Conservation (phyloP, 108 stramenopile species). For the Fragilariopsis cylindrus region DNA sequence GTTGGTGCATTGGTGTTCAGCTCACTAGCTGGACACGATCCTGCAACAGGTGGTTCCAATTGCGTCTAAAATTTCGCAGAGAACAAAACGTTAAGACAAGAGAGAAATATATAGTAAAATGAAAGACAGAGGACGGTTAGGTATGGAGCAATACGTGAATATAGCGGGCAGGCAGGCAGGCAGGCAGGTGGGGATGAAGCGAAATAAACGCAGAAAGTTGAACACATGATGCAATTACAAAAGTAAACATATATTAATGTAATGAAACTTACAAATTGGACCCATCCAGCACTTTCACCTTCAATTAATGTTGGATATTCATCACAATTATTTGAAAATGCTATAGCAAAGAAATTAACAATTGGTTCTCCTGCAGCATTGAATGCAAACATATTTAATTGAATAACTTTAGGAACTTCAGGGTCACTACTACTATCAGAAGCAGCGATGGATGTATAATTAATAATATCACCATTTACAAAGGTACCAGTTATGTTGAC, state of each 20-base stretch:
- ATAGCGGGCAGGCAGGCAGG: not conserved
- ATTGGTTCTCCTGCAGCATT: conserved; percentile 29
- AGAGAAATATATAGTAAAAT: not conserved
- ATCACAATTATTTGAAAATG: conserved; percentile 32
- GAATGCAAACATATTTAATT: conserved; percentile 25
- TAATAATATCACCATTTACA: conserved; percentile 20
- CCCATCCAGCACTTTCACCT: conserved; percentile 31
- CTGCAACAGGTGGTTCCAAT: conserved; percentile 17
- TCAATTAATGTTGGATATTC: conserved; percentile 30
- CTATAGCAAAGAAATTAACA: conserved; percentile 27
- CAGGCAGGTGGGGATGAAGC: no score
- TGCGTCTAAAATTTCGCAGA: conserved; percentile 2
- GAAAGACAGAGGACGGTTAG: not conserved
- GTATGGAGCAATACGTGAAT: not conserved
- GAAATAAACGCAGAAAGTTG: not conserved
- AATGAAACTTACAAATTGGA: conserved; percentile 31
- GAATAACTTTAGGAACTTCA: conserved; percentile 16
- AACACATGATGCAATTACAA: not conserved
- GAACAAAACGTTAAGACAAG: not conserved
- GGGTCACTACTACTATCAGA: not conserved
- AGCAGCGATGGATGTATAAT: conserved; percentile 21
- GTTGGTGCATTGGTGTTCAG: not conserved
- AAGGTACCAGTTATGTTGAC: conserved; percentile 15
- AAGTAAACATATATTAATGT: no score
- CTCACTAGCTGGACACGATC: conserved; percentile 10